Base-by-base conservation (phyloP, 73 alveolate genomes). In the Blepharisma stoltei region DNA sequence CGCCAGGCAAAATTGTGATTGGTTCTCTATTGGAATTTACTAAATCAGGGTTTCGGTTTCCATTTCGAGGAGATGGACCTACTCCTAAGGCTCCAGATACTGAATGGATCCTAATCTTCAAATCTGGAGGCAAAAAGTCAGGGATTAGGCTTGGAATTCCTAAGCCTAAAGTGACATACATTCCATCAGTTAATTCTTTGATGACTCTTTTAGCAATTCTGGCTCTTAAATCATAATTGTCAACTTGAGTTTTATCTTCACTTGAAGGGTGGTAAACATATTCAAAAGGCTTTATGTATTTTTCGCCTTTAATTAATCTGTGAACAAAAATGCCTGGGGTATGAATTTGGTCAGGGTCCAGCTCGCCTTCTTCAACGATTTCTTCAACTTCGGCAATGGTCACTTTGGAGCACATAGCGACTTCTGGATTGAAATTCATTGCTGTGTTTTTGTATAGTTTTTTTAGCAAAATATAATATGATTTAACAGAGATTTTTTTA, bases 21-120 rank as follows among this genome's bases (percentile, higher is more conserved):
- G 97, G 81, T 82, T 91, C 92, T 83, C 92, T 90, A 67, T 97
- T 97, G 21, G 98, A 97, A 76, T 90, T 91, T 55, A 91, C 86
- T 38, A 90, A 77, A 83, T 92, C 98, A 0, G 98, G 92, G 68
- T 93, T 95, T 43, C 77, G 94, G 65, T 54, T 37, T 11, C 90
- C 94, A 54, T 82, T 90, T 44, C 71, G 78, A 6, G 98, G 98
- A 77, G 85, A 92, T n/a, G 83, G 90, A 25, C 99, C 97, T 14
- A 90, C 82, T 48, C 99, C 99, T 43, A 94, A 71, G n/a, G 92
- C 82, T 11, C 99, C 99, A 65, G 94, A 92, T 81, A 86, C 97
- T 53, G 97, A 92, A 92, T 32, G 41, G 41, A 32, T 32, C 3
- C 90, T 88, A 83, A 54, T 78, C 14, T 14, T 46, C 9, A 69